phyloP scores from a whole-genome alignment of 2,329 filamentous ascomycete species.

The Alternaria sp. region DNA sequence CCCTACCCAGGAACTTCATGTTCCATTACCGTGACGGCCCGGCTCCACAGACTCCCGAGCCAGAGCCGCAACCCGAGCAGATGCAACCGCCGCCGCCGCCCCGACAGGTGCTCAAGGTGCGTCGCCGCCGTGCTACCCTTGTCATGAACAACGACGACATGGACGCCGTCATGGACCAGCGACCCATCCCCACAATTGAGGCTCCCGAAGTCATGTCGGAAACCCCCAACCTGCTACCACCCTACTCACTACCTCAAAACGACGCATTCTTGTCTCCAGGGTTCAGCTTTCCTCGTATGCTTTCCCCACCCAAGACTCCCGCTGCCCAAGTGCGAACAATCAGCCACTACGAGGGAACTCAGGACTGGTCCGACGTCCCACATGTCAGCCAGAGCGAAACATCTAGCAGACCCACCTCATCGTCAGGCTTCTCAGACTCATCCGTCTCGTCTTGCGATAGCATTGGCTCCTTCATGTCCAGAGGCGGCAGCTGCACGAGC shows the following conservation, averaged over 20 bases:
- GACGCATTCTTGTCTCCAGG: constrained; percentile 53
- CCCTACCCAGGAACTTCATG: constrained; percentile 58
- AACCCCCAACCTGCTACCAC: constrained; percentile 31
- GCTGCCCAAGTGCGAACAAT: constrained; percentile 48
- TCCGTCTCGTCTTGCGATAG: constrained; percentile 67
- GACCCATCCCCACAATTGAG: constrained; percentile 58
- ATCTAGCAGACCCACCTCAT: constrained; percentile 63
- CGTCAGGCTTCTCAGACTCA: constrained; percentile 66
- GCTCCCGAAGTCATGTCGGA: constrained; percentile 49
- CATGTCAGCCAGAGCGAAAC: constrained; percentile 47
- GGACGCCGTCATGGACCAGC: constrained; percentile 35
- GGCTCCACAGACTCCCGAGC: constrained; percentile 55
- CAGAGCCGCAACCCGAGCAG: constrained; percentile 45
- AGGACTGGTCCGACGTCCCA: constrained; percentile 43
- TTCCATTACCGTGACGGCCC: constrained; percentile 56
- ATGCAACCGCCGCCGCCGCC: constrained; percentile 53
- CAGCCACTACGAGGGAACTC: constrained; percentile 32
- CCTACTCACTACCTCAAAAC: constrained; percentile 34
- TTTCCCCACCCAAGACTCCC: constrained; percentile 59
- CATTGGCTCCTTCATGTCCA: constrained; percentile 61
- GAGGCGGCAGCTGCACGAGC: constrained; percentile 66
- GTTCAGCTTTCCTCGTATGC: constrained; percentile 42
- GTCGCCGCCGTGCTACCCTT: constrained; percentile 51
- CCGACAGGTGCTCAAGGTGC: constrained; percentile 56
- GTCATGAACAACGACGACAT: constrained; percentile 32